A percentile compares a stretch with the other conserved stretches of the same genome.
phyloP scores from a whole-genome alignment of 139 green algal genomes.

The Raphidocelis subcapitata region DNA sequence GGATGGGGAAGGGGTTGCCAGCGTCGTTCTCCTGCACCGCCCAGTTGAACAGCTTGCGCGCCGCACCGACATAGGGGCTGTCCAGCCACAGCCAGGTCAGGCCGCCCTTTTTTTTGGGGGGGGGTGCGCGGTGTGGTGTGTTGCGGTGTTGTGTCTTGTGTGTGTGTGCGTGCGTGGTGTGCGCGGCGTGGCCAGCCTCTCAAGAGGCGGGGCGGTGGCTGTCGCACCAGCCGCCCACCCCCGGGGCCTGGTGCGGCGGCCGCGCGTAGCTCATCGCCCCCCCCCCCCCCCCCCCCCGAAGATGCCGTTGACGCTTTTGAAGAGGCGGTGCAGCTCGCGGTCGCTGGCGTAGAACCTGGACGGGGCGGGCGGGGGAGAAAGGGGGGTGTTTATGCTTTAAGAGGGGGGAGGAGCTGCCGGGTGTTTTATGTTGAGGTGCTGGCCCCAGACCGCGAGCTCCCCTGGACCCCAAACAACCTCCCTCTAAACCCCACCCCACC shows the following conservation, averaged over 20 bases:
- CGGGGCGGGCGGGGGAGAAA: background rate
- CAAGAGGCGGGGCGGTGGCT: background rate
- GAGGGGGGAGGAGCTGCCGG: background rate
- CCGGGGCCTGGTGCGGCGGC: background rate
- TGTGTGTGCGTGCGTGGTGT: no score
- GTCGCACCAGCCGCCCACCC: background rate
- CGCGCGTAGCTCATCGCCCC: background rate
- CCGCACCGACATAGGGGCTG: constrained; percentile 76
- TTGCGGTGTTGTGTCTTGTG: background rate
- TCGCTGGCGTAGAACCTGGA: constrained; percentile 65
- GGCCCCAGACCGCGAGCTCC: background rate
- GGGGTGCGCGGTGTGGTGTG: no score
- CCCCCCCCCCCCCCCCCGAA: constrained; percentile 46
- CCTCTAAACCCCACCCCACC: background rate
- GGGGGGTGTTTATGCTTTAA: no score
- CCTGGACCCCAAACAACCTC: background rate
- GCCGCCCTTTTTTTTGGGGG: background rate
- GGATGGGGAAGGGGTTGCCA: constrained; percentile 72
- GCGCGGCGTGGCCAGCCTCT: no score
- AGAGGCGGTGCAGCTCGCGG: constrained; percentile 68
- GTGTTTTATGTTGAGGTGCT: background rate
- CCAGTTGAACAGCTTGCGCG: constrained; percentile 82
- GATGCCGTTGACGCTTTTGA: constrained; percentile 78
- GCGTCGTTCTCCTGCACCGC: constrained; percentile 68
- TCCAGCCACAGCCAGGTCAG: constrained; percentile 83